Evolutionary conservation across 306 rosid species (phyloP).

Genomic region (Malus asiatica): DNA sequence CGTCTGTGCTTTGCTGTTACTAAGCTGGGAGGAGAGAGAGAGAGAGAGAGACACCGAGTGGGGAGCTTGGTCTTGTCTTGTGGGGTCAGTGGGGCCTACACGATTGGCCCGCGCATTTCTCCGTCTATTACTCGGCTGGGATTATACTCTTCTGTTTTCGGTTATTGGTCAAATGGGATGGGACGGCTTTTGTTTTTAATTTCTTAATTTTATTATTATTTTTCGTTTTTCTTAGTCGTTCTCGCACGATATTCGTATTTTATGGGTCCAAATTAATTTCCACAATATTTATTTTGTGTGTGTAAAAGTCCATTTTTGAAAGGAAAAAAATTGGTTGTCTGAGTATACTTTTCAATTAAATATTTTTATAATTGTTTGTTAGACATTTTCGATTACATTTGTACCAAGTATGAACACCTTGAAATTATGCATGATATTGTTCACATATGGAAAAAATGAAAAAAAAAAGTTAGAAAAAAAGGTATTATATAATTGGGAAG

Average conservation of each 20-base stretch:
- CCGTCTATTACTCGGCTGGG: slow-evolving; percentile 8
- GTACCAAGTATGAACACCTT: neutral
- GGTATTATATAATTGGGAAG: neutral
- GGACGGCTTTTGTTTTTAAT: neutral
- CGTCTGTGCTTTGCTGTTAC: neutral
- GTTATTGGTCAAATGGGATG: slow-evolving; percentile 14
- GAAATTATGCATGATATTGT: too few relatives aligned
- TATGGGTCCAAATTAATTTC: neutral
- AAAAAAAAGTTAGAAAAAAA: neutral
- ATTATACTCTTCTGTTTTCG: neutral
- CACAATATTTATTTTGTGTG: neutral
- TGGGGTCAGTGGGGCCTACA: slow-evolving; percentile 39
- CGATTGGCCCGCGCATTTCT: slow-evolving; percentile 41
- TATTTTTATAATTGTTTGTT: neutral
- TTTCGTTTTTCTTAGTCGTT: neutral
- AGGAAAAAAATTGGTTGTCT: neutral
- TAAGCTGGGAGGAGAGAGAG: slow-evolving; percentile 2
- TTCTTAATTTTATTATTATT: neutral
- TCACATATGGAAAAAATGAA: neutral
- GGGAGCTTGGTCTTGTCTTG: slow-evolving; percentile 7
- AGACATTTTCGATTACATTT: neutral
- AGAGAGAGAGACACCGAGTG: neutral
- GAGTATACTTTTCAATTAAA: neutral
- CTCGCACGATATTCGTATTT: neutral
- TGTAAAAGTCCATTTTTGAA: neutral